Evolutionary conservation across 345 rosid genomes (phyloP).

Genomic region (Rhizophora apiculata): DNA sequence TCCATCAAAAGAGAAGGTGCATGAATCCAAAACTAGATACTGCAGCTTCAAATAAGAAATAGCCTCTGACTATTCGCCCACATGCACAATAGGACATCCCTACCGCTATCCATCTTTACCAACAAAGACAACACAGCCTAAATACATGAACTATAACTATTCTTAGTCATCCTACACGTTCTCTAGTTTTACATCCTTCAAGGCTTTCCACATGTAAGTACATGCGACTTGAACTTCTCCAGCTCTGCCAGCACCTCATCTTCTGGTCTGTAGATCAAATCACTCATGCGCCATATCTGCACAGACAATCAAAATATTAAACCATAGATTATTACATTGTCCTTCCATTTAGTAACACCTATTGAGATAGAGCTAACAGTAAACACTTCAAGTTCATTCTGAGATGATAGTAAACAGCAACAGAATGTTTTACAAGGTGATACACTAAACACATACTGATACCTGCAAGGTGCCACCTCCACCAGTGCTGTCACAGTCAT

Average conservation of each 20-base stretch:
- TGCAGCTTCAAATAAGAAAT: too few relatives aligned
- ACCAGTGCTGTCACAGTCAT: constrained; percentile 89
- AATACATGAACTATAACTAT: neutral
- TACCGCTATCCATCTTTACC: too few relatives aligned
- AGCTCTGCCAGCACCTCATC: constrained; percentile 91
- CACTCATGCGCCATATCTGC: constrained; percentile 95
- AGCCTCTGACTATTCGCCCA: too few relatives aligned
- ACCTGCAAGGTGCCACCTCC: constrained; percentile 99
- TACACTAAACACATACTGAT: neutral
- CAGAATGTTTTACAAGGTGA: neutral
- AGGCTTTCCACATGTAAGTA: constrained; percentile 58
- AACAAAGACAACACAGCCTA: neutral
- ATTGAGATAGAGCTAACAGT: too few relatives aligned
- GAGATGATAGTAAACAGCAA: neutral
- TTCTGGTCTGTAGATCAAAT: constrained; percentile 77
- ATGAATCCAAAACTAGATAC: too few relatives aligned
- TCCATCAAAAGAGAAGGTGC: too few relatives aligned
- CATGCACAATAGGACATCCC: too few relatives aligned
- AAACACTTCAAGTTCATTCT: too few relatives aligned
- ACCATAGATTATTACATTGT: neutral
- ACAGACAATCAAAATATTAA: neutral
- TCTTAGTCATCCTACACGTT: neutral
- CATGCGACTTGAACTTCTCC: constrained; percentile 75
- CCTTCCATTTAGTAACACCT: neutral
- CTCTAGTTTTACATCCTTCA: constrained; percentile 3